Base-by-base conservation (phyloP, 2,329 filamentous ascomycete species). In the Ascochyta lentis region DNA sequence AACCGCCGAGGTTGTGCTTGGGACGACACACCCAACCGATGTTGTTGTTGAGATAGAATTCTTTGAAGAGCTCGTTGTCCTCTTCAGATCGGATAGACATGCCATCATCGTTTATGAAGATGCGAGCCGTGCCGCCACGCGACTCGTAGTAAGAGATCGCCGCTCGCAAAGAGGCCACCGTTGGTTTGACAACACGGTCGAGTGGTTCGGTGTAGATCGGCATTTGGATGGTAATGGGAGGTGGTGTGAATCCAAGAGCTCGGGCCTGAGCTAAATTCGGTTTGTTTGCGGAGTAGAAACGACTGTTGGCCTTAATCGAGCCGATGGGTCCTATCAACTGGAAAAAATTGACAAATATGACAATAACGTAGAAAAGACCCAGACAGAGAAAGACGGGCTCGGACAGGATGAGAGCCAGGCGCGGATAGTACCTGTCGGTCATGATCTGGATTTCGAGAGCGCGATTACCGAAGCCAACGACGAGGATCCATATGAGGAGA, bases 181-280 rank as follows among this genome's bases (percentile, higher is more conserved):
- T 92, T 5, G 89, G 89, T 12, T 81, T 83, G 68, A 92, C 91
- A 73, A 94, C 90, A 59, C 80, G 85, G 35, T 78, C 77, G 12
- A 95, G 81, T 60, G 90, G 90, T 74, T 94, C 91, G 73, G 92
- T 94, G 80, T 94, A 95, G 0, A 94, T 89, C 9, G 91, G 91
- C 68, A 89, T 92, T 70, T 95, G 91, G 45, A 94, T 89, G 8
- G 76, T 79, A 61, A 90, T 81, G 68, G 90, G 89, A 2, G 88
- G 88, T 12, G 92, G 79, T 72, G 4, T 77, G 2, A 77, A 78
- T 52, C 84, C 83, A 27, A 92, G 77, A 31, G 89, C 81, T n/a
- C 82, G 82, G 1, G 89, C 86, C 8, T 86, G 82, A 16, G 48
- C 35, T 1, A 67, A 31, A 26, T 60, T 60, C 79, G 80, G 8